Evolutionary conservation across 2,329 filamentous ascomycete genomes (phyloP).

Genomic region (Escovopsis sp.): DNA sequence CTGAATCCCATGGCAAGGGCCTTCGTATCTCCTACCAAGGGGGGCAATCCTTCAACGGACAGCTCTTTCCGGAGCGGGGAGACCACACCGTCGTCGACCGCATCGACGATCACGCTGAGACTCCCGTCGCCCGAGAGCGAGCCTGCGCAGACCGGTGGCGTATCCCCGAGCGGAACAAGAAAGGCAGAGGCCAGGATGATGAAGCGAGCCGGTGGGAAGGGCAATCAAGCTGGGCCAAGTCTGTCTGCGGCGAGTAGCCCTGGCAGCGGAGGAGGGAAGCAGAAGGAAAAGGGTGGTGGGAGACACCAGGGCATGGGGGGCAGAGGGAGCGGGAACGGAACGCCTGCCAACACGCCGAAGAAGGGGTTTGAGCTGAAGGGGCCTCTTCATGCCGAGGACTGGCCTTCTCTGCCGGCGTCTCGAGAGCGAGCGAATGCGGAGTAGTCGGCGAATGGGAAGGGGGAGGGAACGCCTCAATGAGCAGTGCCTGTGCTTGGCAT

Average conservation of each 20-base stretch:
- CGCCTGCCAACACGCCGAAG: neutral
- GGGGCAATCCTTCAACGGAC: neutral
- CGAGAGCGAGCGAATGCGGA: conserved; percentile 10
- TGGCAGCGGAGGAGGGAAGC: neutral
- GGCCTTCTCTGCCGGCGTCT: conserved; percentile 13
- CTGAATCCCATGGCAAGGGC: conserved; percentile 5
- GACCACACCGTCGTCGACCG: neutral
- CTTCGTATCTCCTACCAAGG: conserved; percentile 4
- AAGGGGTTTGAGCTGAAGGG: neutral
- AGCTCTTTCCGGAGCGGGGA: neutral
- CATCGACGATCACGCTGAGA: neutral
- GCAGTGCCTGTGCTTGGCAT: neutral
- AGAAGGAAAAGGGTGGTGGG: neutral
- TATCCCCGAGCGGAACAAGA: neutral
- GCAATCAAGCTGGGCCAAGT: neutral
- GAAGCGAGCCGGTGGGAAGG: neutral
- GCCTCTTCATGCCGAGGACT: conserved; percentile 10
- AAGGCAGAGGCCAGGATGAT: neutral
- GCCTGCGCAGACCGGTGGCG: too few species aligned
- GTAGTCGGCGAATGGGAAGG: conserved; percentile 6
- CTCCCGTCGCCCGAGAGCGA: neutral
- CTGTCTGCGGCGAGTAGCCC: neutral
- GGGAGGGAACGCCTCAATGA: neutral
- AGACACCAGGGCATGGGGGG: neutral
- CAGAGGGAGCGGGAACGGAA: neutral